phyloP scores from a whole-genome alignment of 495 filamentous ascomycete genomes.

The Lasiosphaeria ovina region DNA sequence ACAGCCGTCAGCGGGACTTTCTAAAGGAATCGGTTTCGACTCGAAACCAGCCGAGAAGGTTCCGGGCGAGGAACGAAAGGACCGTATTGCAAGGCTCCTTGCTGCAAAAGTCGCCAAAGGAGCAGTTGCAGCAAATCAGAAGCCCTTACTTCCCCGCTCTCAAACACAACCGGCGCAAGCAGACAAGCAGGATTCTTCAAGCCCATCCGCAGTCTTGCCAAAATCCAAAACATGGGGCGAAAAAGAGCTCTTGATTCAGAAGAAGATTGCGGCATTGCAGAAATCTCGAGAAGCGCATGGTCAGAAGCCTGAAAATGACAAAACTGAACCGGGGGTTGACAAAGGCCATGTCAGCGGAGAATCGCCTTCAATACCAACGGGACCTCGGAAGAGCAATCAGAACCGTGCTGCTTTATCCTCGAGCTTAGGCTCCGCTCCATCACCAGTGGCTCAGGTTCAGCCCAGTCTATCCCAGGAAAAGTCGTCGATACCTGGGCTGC shows the following conservation, averaged over 20 bases:
- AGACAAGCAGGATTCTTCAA: slow-evolving; percentile 8
- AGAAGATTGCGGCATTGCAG: slow-evolving; percentile 47
- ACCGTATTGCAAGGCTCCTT: slow-evolving; percentile 70
- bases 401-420: slow-evolving; percentile 1
- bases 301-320: slow-evolving; percentile 15
- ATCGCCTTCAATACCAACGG: not conserved
- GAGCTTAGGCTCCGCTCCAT: slow-evolving; percentile 1
- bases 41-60: slow-evolving; percentile 30
- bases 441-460: slow-evolving; percentile 4
- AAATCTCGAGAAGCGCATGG: slow-evolving; percentile 33
- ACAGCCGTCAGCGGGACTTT: not conserved
- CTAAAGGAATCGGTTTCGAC: slow-evolving; percentile 11
- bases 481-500: slow-evolving; percentile 17
- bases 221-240: slow-evolving; percentile 39
- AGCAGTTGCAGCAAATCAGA: slow-evolving; percentile 11
- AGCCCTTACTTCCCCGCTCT: slow-evolving; percentile 8
- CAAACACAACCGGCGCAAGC: slow-evolving; percentile 16
- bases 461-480: not conserved
- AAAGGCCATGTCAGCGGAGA: not conserved
- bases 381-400: not conserved
- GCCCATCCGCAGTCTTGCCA: slow-evolving; percentile 13
- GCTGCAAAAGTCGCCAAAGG: slow-evolving; percentile 53
- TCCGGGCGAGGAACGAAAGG: slow-evolving; percentile 66
- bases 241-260: slow-evolving; percentile 46
- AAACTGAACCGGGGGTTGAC: not conserved